These are phyloP conservation scores for Phytophthora fragariaefolia DNA, from an alignment of 352 stramenopile species.

Conservation along the genomic window DNA sequence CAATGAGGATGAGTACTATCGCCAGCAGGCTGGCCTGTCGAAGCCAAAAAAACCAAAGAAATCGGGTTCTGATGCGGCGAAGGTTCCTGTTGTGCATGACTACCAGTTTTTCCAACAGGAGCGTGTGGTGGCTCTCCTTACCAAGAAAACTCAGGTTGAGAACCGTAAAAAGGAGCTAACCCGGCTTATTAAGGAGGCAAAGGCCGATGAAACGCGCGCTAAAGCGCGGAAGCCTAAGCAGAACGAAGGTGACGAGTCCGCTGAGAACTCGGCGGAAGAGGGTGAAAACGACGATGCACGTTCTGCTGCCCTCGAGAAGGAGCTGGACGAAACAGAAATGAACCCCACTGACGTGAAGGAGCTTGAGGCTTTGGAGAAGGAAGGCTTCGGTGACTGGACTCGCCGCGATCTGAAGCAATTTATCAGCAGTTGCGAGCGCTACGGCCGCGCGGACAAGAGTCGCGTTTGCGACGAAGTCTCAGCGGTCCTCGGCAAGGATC, in stretches of 20 bases:
- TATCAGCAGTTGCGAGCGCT: constrained; percentile 93
- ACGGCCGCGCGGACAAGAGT: constrained; percentile 92
- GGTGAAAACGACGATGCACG: constrained; percentile 57
- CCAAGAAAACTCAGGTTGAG: constrained; percentile 89
- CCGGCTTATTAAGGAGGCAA: constrained; percentile 86
- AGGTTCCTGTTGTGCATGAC: constrained; percentile 93
- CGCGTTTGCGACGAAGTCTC: constrained; percentile 93
- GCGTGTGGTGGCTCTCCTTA: constrained; percentile 85
- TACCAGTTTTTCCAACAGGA: constrained; percentile 96
- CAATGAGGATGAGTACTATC: constrained; percentile 98
- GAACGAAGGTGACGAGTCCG: constrained; percentile 58
- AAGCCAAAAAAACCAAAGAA: constrained; percentile 92
- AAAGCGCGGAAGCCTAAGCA: constrained; percentile 84
- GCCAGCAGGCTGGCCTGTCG: constrained; percentile 78
- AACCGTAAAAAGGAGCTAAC: constrained; percentile 88
- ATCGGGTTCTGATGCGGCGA: constrained; percentile 86
- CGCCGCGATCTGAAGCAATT: constrained; percentile 90
- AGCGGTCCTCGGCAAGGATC: constrained; percentile 90
- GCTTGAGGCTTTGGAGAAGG: constrained; percentile 74
- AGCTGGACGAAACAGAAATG: constrained; percentile 83
- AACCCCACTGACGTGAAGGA: constrained; percentile 67
- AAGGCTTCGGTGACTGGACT: constrained; percentile 97
- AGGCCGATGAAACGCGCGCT: constrained; percentile 76
- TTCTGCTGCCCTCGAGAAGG: constrained; percentile 77
- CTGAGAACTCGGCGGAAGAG: constrained; percentile 72